Base-by-base conservation (phyloP, 2,329 filamentous ascomycete genomes). In the Cordyceps militaris region DNA sequence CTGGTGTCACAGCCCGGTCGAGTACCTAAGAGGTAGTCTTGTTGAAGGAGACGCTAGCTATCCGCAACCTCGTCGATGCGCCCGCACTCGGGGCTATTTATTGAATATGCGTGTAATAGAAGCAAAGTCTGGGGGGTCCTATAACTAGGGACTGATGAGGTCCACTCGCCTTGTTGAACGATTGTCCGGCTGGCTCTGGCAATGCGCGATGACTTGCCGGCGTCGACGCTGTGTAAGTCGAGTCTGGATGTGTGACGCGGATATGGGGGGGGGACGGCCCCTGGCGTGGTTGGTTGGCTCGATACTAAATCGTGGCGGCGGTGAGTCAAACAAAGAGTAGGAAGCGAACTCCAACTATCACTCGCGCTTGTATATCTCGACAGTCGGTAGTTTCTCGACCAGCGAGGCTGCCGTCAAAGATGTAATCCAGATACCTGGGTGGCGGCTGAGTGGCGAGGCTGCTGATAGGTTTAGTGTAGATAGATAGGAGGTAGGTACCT, bases 241-340 rank as follows among this genome's bases (percentile, higher is more conserved):
- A 50, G 46, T 51, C 24, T 48, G 28, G 54, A 23, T 40, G 46
- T 44, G 36, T 50, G 32, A 30, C 43, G 34, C 40, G 19, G 28
- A 46, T 34, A n/a, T n/a, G n/a, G n/a, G n/a, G n/a, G 28, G 14
- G 4, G 34, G 46, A n/a, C 28, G 8, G 4, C 16, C 2, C 21
- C 16, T 3, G 14, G 23, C 6, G 34, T 49, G 34, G 24, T 23
- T 49, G 44, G 53, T n/a, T 56, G 34, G 14, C 34, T 38, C 34
- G 34, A 13, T n/a, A 16, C 34, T 32, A 13, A n/a, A 28, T 13
- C 26, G 36, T 26, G 28, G 13, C 53, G 53, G 55, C 46, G 55
- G 55, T 57, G 55, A 57, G 55, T 57, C 55, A 56, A 32, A 57
- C 55, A 51, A 57, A 44, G 46, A 57, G n/a, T n/a, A n/a, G n/a